Conservation (phyloP, 306 rosid genomes). For the Potentilla sterilis region DNA sequence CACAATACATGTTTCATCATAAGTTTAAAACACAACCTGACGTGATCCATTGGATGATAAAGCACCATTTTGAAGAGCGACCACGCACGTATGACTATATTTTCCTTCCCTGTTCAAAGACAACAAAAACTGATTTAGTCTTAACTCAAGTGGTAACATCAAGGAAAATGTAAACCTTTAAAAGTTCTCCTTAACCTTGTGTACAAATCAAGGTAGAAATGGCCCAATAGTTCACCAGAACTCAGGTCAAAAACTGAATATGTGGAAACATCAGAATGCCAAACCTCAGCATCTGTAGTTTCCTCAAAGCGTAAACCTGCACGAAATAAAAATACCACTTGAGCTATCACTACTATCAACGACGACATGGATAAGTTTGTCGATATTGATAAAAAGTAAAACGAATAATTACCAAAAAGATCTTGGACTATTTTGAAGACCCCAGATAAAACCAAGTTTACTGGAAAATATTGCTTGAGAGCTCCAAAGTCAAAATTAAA, state of each 20-base stretch:
- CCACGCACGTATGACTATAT: constrained; percentile 75
- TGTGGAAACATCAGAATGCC: constrained; percentile 78
- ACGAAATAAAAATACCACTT: constrained; percentile 21
- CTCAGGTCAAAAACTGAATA: constrained; percentile 72
- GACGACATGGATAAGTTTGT: constrained; percentile 6
- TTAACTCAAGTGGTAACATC: constrained; percentile 28
- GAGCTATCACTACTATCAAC: constrained; percentile 13
- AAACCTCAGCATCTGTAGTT: constrained; percentile 70
- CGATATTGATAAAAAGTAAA: not conserved
- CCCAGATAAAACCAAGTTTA: constrained; percentile 84
- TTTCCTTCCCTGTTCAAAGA: constrained; percentile 73
- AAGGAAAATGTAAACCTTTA: not conserved
- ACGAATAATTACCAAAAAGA: constrained; percentile 62
- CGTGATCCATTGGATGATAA: constrained; percentile 47
- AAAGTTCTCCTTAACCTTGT: constrained; percentile 48
- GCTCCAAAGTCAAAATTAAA: constrained; percentile 66
- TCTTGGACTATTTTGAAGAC: constrained; percentile 87
- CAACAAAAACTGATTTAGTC: constrained; percentile 25
- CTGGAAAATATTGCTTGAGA: constrained; percentile 90
- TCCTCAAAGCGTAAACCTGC: constrained; percentile 88
- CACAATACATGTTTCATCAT: not conserved
- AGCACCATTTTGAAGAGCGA: constrained; percentile 92
- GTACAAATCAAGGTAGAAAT: constrained; percentile 80
- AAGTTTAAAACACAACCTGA: constrained; percentile 51
- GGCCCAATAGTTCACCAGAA: constrained; percentile 81